Conservation (phyloP, 305 asterid genomes). For the Caryopteris hybrid region DNA sequence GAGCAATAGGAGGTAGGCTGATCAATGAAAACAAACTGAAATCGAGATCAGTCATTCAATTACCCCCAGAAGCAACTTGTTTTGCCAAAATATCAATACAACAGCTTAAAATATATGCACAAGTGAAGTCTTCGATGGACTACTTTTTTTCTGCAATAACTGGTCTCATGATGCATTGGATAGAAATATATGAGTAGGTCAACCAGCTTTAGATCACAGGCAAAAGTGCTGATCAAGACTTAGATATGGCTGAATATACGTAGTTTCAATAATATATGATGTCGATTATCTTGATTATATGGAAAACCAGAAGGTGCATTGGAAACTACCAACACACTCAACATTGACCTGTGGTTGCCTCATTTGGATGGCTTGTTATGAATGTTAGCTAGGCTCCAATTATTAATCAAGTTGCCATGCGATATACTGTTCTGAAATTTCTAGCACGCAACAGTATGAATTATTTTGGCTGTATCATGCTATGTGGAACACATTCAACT, state of each 20-base stretch:
- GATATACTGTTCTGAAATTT: neutral
- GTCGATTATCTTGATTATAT: neutral
- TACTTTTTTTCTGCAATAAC: neutral
- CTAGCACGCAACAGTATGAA: neutral
- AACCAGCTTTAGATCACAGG: neutral
- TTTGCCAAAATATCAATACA: neutral
- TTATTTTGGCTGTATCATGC: neutral
- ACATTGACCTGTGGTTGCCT: constrained; percentile 1
- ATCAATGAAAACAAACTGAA: neutral
- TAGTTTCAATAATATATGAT: neutral
- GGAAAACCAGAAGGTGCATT: neutral
- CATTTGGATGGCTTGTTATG: neutral
- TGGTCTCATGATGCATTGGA: neutral
- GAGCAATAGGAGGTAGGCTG: neutral
- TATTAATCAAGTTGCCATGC: neutral
- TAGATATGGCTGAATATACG: neutral
- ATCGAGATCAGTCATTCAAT: neutral
- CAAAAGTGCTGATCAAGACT: neutral
- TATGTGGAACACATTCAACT: neutral
- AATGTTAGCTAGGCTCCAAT: neutral
- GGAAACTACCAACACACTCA: neutral
- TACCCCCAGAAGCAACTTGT: neutral
- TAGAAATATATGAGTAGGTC: neutral
- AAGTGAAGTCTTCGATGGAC: neutral
- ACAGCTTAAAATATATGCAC: neutral